Evolutionary conservation across 495 filamentous ascomycete genomes (phyloP), one percentile per base, ranked within the genome.

Genomic region (Xylaria bambusicola): DNA sequence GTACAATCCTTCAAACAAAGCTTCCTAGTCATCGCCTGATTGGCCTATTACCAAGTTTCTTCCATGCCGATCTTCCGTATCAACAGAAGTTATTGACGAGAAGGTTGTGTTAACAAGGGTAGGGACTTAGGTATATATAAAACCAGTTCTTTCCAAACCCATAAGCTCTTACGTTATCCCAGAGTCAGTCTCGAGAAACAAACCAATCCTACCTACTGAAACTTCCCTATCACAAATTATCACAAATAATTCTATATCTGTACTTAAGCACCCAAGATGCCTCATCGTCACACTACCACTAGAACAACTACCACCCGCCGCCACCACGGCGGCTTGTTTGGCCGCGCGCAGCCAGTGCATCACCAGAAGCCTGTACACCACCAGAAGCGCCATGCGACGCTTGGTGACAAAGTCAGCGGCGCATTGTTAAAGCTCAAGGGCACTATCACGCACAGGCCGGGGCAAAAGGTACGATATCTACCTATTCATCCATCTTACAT

Each of bases 331-430:
- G 17, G 60, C 36, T 9, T 56, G 8, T 45, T 55, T 20, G 20
- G 52, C 6, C 50, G 56, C n/a, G 12, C 53, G 46, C 44, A 56
- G 21, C 71, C 68, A 3, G 71, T 62, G 0, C 83, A 84, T 53
- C 84, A 85, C 55, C 86, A 86, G 5, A 20, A 56, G 21, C 71
- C 67, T 4, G 71, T 62, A 0, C 83, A 84, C 55, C 84, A 85
- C 55, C 86, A 86, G 20, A 68, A 77, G 53, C 81, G 87, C 59
- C 79, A 81, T 33, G 70, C 79, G 0, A 79, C 75, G 29, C 71
- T 90, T 31, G 84, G 86, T 20, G 87, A 90, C 70, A 90, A 89
- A 70, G 75, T 91, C 63, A 83, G 78, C 3, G 88, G 88, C 6
- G 87, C 87, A 0, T 71, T 91, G 67, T 66, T 89, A 74, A 86